A percentile compares a stretch with the other conserved stretches of the same genome.
phyloP scores from a whole-genome alignment of 2,329 filamentous ascomycete genomes.

The Calonectria hawksworthii region DNA sequence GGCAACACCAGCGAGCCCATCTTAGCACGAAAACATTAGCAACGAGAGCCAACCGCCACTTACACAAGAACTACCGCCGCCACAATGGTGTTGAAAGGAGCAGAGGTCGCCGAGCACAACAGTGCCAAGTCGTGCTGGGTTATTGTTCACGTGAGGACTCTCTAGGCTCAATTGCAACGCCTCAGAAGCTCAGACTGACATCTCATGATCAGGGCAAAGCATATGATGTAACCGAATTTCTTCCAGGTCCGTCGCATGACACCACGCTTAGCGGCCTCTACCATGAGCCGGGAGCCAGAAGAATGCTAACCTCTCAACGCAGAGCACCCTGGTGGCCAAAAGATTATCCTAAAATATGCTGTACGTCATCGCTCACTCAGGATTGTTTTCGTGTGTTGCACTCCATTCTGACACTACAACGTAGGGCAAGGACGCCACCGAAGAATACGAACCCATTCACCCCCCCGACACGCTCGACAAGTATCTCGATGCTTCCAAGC shows the following conservation, averaged over 20 bases:
- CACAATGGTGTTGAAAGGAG: constrained; percentile 63
- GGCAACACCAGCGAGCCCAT: constrained; percentile 35
- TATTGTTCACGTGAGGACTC: constrained; percentile 78
- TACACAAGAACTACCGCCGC: constrained; percentile 6
- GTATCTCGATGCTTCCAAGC: constrained; percentile 88
- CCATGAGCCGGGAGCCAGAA: background rate
- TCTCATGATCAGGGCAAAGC: constrained; percentile 72
- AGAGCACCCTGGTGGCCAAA: constrained; percentile 90
- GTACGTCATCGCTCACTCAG: constrained; percentile 53
- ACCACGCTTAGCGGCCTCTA: background rate
- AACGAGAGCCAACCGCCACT: background rate
- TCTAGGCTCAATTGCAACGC: background rate
- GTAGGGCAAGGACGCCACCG: constrained; percentile 89
- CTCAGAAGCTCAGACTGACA: constrained; percentile 29
- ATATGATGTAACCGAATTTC: constrained; percentile 91
- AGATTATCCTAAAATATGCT: constrained; percentile 97
- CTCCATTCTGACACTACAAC: constrained; percentile 24
- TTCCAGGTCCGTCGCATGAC: constrained; percentile 70
- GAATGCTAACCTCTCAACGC: constrained; percentile 19
- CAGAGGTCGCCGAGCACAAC: constrained; percentile 78
- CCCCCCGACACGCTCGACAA: constrained; percentile 89
- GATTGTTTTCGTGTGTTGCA: background rate
- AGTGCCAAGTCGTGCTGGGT: constrained; percentile 91
- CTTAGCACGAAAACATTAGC: background rate
- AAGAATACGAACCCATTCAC: constrained; percentile 90